phyloP scores from a whole-genome alignment of 1,284 basidiomycete species.

The Austroboletus niveus region DNA sequence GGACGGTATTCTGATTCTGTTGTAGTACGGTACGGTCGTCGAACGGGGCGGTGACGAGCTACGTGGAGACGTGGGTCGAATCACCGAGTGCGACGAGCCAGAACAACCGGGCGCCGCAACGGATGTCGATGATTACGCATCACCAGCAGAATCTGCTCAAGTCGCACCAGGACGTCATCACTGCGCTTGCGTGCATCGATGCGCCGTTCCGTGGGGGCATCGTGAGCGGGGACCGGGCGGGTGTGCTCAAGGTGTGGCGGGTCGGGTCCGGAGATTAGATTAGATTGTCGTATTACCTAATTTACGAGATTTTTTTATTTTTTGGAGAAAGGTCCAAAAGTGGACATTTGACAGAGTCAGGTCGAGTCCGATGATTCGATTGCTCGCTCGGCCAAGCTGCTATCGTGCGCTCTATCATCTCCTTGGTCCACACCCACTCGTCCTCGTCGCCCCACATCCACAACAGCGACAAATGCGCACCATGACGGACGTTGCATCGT shows the following conservation, averaged over 20 bases:
- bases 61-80: constrained; percentile 67
- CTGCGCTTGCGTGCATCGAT: constrained; percentile 78
- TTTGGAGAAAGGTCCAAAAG: constrained; percentile 25
- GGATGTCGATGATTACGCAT: constrained; percentile 74
- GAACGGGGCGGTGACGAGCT: constrained; percentile 44
- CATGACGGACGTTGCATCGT: constrained; percentile 37
- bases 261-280: constrained; percentile 50
- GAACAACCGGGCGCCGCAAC: constrained; percentile 65
- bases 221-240: constrained; percentile 81
- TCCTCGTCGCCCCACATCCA: neutral
- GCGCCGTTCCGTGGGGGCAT: constrained; percentile 85
- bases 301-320: neutral
- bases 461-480: constrained; percentile 5
- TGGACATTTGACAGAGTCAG: constrained; percentile 13
- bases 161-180: constrained; percentile 83
- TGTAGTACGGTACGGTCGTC: constrained; percentile 34
- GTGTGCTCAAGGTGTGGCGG: constrained; percentile 81
- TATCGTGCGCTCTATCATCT: constrained; percentile 13
- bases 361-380: constrained; percentile 27
- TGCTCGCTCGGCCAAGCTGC: constrained; percentile 19
- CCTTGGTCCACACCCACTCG: constrained; percentile 3
- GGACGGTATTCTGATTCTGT: neutral
- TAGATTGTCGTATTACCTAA: too few species aligned
- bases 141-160: constrained; percentile 77
- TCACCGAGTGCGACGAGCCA: constrained; percentile 43